Base-by-base conservation (phyloP, 2,329 filamentous ascomycete genomes). In the Cercospora sp. region DNA sequence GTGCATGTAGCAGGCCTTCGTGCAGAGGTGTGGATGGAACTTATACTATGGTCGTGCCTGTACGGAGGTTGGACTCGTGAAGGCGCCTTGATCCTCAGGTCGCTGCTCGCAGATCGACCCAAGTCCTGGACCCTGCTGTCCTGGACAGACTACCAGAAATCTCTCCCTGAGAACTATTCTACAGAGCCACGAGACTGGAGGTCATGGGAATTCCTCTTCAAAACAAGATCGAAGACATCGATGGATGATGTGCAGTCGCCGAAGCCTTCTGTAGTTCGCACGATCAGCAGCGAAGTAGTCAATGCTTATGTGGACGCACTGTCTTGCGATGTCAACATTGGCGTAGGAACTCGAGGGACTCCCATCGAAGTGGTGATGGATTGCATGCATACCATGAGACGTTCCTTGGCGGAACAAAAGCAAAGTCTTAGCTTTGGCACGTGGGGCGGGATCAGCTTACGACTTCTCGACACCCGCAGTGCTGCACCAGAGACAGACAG, bases 261-360 rank as follows among this genome's bases (percentile, higher is more conserved):
- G 20, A 33, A 51, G 3, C 28, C 66, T 9, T 72, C 74, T 45
- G 79, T 82, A 9, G 76, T 77, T 42, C 77, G 80, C 60, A 87
- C 85, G 0, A 83, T 90, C 72, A 89, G 86, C 72, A 80, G 81
- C 51, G 87, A 90, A 76, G 82, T 89, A 10, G 81, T 89, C 28
- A 79, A 83, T 62, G 84, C 85, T 5, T 81, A 87, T 48, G 78
- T 87, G 31, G 85, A 87, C 72, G 84, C 82, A 16, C 74, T 87
- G 13, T 74, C 84, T 48, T 85, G 83, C 67, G 63, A 66, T 10
- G 74, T 83, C 51, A 81, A 80, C 64, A 72, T 82, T 23, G 83
- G 82, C 55, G 79, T 81, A 23, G 80, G 80, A n/a, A 66, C 69
- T 33, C 73, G 79, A 68, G 81, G 81, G 33, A 80, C 72, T 69